Evolutionary conservation across 176 grass and related monocot species (phyloP).

Genomic region (Musa troglodytarum): DNA sequence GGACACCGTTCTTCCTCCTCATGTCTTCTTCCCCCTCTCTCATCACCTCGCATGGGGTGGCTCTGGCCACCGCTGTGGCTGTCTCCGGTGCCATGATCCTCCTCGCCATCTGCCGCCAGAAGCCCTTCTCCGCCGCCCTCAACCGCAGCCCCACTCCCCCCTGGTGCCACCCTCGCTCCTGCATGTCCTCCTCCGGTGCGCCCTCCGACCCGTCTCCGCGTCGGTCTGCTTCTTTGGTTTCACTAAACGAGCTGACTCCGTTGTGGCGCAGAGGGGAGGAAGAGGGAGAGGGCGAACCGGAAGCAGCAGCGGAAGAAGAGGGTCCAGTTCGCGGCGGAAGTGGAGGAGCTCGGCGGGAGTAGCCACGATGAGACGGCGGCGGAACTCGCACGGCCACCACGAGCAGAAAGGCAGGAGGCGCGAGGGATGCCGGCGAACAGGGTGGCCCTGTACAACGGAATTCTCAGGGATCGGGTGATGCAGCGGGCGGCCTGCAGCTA

Average conservation of each 20-base stretch:
- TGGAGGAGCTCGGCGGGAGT: constrained; percentile 24
- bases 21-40: constrained; percentile 6
- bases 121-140: background rate
- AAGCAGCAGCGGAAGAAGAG: constrained; percentile 50
- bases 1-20: background rate
- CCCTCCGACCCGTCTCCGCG: background rate
- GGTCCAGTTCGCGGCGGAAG: constrained; percentile 71
- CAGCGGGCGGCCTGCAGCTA: constrained; percentile 55
- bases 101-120: constrained; percentile 65
- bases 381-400: background rate
- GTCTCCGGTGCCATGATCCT: constrained; percentile 76
- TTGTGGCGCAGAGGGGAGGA: constrained; percentile 41
- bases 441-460: constrained; percentile 77
- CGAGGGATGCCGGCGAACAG: constrained; percentile 60
- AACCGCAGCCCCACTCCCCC: background rate
- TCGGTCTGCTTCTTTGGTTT: background rate
- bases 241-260: no score
- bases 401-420: background rate
- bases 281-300: constrained; percentile 25
- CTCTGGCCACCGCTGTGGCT: constrained; percentile 73
- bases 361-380: background rate
- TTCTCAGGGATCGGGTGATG: constrained; percentile 54
- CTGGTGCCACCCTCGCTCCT: constrained; percentile 20
- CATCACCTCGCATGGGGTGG: constrained; percentile 46
- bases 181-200: constrained; percentile 45